These are phyloP conservation scores for Purshia tridentata DNA, from an alignment of 306 rosid genomes.

Conservation along the genomic window DNA sequence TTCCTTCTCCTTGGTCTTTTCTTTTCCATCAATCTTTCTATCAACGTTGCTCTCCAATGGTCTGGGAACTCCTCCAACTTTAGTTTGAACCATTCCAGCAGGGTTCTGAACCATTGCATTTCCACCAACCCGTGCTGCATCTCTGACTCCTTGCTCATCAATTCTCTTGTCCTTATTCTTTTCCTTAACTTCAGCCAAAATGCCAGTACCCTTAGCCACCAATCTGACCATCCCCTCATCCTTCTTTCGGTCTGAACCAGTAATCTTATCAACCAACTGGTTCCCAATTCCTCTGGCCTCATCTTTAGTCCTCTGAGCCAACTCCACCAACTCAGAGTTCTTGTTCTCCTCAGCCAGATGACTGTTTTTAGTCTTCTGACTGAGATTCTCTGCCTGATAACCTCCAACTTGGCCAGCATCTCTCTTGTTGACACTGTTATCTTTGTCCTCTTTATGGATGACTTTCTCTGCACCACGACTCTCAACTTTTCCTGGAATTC, in stretches of 20 bases:
- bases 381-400: conserved; percentile 54
- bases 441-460: conserved; percentile 48
- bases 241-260: conserved; percentile 41
- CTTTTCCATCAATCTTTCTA: conserved; percentile 37
- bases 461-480: conserved; percentile 40
- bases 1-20: conserved; percentile 52
- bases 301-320: conserved; percentile 61
- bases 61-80: conserved; percentile 50
- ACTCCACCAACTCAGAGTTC: conserved; percentile 56
- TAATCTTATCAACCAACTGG: conserved; percentile 45
- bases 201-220: conserved; percentile 50
- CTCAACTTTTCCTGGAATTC: conserved; percentile 41
- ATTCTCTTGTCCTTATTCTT: conserved; percentile 46
- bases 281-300: conserved; percentile 46
- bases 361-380: conserved; percentile 27
- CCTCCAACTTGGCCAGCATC: conserved; percentile 43
- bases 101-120: conserved; percentile 43
- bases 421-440: conserved; percentile 47
- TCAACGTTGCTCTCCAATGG: conserved; percentile 40
- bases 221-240: conserved; percentile 60
- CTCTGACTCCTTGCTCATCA: conserved; percentile 43
- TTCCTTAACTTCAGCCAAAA: conserved; percentile 43
- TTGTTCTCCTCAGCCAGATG: conserved; percentile 53
- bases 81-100: conserved; percentile 42
- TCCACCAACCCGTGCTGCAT: conserved; percentile 40